Percentiles rank a stretch among this genome's conserved stretches.
phyloP scores from a whole-genome alignment of 108 stramenopile genomes.

The Parietichytrium sp. region DNA sequence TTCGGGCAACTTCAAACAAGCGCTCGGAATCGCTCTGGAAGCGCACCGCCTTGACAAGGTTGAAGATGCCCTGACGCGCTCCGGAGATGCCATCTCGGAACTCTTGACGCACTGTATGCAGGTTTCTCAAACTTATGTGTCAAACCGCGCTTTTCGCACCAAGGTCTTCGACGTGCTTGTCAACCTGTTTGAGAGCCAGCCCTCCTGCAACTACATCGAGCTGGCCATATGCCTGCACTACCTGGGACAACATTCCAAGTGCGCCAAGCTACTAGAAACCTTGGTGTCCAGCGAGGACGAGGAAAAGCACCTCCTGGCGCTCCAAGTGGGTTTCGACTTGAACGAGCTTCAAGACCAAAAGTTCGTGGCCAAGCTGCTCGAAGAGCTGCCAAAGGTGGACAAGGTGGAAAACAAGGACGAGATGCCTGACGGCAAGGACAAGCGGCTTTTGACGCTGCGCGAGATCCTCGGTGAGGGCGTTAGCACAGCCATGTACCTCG shows the following conservation, averaged over 20 bases:
- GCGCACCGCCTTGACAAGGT: constrained; percentile 72
- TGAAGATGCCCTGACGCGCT: constrained; percentile 61
- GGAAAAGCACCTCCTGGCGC: constrained; percentile 80
- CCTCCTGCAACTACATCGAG: constrained; percentile 35
- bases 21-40: constrained; percentile 94
- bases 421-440: constrained; percentile 39
- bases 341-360: constrained; percentile 88
- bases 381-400: constrained; percentile 42
- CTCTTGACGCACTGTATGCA: constrained; percentile 32
- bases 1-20: constrained; percentile 79
- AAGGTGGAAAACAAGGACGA: constrained; percentile 42
- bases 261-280: not conserved
- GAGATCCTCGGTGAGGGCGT: constrained; percentile 76
- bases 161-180: constrained; percentile 16
- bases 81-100: constrained; percentile 41
- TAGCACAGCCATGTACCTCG: constrained; percentile 75
- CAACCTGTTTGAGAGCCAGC: not conserved
- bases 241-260: not conserved
- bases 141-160: constrained; percentile 10
- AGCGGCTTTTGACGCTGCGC: constrained; percentile 53
- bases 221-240: constrained; percentile 33
- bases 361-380: constrained; percentile 74
- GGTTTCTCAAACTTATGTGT: not conserved
- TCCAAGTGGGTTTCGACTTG: constrained; percentile 91
- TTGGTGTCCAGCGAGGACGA: constrained; percentile 49